Base-by-base conservation (phyloP, 805 yeast species). In the Candida railenensis region DNA sequence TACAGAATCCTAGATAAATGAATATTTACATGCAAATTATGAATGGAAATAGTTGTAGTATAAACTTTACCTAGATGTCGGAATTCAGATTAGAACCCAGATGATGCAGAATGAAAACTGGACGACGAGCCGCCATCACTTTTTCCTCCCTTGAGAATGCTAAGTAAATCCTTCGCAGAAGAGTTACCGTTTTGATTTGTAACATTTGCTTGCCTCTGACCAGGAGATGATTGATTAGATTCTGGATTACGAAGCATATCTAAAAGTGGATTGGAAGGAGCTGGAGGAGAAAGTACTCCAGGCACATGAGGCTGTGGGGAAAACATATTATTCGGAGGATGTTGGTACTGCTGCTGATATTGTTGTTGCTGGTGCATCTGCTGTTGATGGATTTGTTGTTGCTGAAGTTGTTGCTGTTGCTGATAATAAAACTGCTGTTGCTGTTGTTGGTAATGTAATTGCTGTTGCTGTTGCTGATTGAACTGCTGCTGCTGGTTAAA, bases 151-250 rank as follows among this genome's bases (percentile, higher is more conserved):
- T 52, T 60, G 4, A 59, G 51, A 21, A 62, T 42, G 45, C 49
- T 53, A n/a, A 62, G 52, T 22, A 60, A 49, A 38, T 54, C 61
- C 20, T 47, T 53, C 7, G 61, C 61, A 16, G 67, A 49, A 46
- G 59, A 43, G 52, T 20, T 30, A 4, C 44, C 28, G 18, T 34
- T 14, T 33, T 33, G 36, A 15, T 33, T 33, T 33, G 15, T 8
- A 28, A 28, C 36, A 4, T 7, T 7, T 12, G n/a, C 8, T 12
- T 14, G 18, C 7, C 4, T 33, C 18, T 33, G 36, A 33, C 15
- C 18, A 4, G 36, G 36, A 28, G 37, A 18, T 11, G 14, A 18
- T 15, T 34, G 37, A 7, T 36, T 36, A 7, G 39, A 16, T 19
- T 20, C 19, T 4, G 39, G 39, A 7, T 36, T 36, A 16, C 39